phyloP scores from a whole-genome alignment of 306 rosid species.

The Corylus avellana region DNA sequence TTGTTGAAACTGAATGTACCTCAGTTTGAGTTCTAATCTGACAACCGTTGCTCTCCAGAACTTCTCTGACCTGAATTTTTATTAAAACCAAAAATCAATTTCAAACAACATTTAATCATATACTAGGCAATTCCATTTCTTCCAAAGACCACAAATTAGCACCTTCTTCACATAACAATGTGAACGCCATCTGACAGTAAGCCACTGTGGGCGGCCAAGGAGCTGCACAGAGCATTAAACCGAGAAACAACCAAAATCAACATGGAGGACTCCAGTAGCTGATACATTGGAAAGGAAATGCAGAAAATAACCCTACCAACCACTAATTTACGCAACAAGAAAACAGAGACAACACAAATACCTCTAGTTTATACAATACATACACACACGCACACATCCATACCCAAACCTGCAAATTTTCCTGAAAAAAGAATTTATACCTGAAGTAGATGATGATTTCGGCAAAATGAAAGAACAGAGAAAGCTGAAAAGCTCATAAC shows the following conservation, averaged over 20 bases:
- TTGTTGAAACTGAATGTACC: constrained; percentile 53
- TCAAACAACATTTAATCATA: not conserved
- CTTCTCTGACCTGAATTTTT: constrained; percentile 66
- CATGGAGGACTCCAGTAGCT: not conserved
- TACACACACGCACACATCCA: not conserved
- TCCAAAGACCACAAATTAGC: constrained; percentile 13
- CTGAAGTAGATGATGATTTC: constrained; percentile 87
- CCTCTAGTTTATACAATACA: not conserved
- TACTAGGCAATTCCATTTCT: not conserved
- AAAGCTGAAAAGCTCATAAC: constrained; percentile 84
- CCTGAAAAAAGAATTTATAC: constrained; percentile 24
- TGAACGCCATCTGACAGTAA: constrained; percentile 75
- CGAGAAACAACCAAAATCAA: constrained; percentile 12
- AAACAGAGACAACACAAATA: no score
- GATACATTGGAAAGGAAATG: not conserved
- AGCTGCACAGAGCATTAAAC: constrained; percentile 48
- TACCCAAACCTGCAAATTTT: not conserved
- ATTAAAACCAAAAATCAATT: constrained; percentile 11
- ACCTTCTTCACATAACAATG: constrained; percentile 70
- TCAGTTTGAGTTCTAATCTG: constrained; percentile 53
- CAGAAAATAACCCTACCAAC: not conserved
- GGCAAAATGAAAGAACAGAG: constrained; percentile 80
- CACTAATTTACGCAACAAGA: not conserved
- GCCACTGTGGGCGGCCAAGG: constrained; percentile 93
- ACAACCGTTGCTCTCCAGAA: constrained; percentile 59